Evolutionary conservation across 306 rosid species (phyloP).

Genomic region (Coriaria nepalensis): DNA sequence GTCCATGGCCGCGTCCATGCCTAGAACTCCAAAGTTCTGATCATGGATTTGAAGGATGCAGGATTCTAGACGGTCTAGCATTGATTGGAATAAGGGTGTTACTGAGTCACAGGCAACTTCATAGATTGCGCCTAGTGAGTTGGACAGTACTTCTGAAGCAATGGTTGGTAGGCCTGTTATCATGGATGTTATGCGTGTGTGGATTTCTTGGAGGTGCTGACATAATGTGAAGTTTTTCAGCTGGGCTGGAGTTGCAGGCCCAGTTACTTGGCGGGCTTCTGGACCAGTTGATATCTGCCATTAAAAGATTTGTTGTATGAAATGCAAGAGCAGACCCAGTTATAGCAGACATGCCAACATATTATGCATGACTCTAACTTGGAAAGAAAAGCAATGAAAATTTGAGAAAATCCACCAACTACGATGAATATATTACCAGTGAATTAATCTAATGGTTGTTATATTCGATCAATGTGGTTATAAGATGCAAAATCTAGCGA

Average conservation of each 20-base stretch:
- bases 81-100: conserved; percentile 80
- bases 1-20: conserved; percentile 93
- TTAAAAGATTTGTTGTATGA: neutral
- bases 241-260: conserved; percentile 87
- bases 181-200: conserved; percentile 51
- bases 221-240: conserved; percentile 76
- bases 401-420: neutral
- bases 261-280: conserved; percentile 87
- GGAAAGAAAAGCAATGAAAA: neutral
- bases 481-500: neutral
- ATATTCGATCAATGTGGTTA: neutral
- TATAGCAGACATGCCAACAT: no score
- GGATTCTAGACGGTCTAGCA: conserved; percentile 93
- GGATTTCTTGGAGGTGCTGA: conserved; percentile 92
- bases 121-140: conserved; percentile 73
- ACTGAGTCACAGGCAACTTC: conserved; percentile 95
- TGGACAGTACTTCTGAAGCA: conserved; percentile 86
- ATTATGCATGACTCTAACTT: no score
- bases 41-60: conserved; percentile 90
- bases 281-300: conserved; percentile 93
- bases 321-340: no score
- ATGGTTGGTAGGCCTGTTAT: conserved; percentile 66
- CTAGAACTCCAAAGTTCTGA: conserved; percentile 69
- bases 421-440: neutral
- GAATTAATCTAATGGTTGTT: neutral